phyloP scores from a whole-genome alignment of 441 rosid species.

The Monsonia emarginata region DNA sequence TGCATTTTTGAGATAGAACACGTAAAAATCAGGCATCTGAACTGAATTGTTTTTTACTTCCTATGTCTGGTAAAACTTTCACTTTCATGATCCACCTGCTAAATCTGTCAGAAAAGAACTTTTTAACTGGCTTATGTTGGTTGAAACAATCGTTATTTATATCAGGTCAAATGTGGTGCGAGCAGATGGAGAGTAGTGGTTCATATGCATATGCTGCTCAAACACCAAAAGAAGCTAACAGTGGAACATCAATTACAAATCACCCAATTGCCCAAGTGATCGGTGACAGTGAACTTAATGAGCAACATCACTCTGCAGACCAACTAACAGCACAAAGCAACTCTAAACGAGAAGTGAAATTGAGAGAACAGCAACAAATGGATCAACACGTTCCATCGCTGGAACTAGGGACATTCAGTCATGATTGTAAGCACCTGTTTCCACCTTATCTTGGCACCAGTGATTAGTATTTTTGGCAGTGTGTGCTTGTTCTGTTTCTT shows the following conservation, averaged over 20 bases:
- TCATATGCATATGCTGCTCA: not conserved
- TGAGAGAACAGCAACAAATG: not conserved
- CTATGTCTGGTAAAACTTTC: not conserved
- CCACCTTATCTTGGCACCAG: not conserved
- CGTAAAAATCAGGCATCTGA: not conserved
- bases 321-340: not conserved
- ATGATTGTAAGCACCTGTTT: not conserved
- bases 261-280: not conserved
- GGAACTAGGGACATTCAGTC: not conserved
- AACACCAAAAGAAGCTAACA: not conserved
- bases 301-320: not conserved
- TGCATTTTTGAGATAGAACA: not conserved
- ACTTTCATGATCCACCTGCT: too few species aligned
- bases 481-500: not conserved
- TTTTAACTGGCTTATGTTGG: too few species aligned
- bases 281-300: not conserved
- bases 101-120: not conserved
- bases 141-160: too few species aligned
- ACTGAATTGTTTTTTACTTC: not conserved
- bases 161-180: not conserved
- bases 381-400: not conserved
- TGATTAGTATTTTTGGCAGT: not conserved
- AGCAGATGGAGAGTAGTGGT: not conserved
- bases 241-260: not conserved
- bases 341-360: not conserved